phyloP scores from a whole-genome alignment of 805 yeast species.

The Schwanniomyces polymorphus region DNA sequence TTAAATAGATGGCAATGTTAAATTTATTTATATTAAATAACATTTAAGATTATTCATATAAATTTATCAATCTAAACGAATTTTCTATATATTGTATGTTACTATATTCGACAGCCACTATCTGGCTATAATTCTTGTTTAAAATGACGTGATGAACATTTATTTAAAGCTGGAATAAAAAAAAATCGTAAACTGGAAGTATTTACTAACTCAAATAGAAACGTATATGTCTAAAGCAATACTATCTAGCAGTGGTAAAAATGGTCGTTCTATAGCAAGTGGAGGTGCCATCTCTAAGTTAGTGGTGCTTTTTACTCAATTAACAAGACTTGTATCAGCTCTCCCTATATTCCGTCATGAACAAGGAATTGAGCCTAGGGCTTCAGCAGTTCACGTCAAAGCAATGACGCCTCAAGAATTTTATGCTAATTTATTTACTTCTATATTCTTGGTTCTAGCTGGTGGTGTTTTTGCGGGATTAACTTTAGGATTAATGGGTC shows the following conservation, averaged over 20 bases:
- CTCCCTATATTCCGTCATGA: constrained; percentile 24
- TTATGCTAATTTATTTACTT: constrained; percentile 50
- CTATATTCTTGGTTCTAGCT: constrained; percentile 61
- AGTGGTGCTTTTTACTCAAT: constrained; percentile 29
- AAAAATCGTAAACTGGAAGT: not conserved
- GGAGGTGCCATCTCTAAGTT: constrained; percentile 24
- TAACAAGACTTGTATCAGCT: constrained; percentile 34
- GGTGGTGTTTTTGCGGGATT: constrained; percentile 94
- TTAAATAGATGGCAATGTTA: not conserved
- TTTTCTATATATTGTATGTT: not conserved
- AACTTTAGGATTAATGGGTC: constrained; percentile 97
- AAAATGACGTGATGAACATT: not conserved
- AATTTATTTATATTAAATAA: not conserved
- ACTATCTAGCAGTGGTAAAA: constrained; percentile 27
- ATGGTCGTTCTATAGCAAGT: constrained; percentile 22
- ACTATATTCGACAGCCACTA: not conserved
- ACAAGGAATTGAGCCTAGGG: constrained; percentile 2
- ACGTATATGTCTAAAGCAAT: constrained; percentile 16
- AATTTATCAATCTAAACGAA: not conserved
- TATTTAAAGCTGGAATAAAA: not conserved
- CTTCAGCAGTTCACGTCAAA: constrained; percentile 3
- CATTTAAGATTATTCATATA: not conserved
- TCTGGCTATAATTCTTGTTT: not conserved
- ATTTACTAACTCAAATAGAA: not conserved
- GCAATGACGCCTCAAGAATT: constrained; percentile 39